phyloP scores from a whole-genome alignment of 208 protist genomes.

The Crithidia acanthocephali region DNA sequence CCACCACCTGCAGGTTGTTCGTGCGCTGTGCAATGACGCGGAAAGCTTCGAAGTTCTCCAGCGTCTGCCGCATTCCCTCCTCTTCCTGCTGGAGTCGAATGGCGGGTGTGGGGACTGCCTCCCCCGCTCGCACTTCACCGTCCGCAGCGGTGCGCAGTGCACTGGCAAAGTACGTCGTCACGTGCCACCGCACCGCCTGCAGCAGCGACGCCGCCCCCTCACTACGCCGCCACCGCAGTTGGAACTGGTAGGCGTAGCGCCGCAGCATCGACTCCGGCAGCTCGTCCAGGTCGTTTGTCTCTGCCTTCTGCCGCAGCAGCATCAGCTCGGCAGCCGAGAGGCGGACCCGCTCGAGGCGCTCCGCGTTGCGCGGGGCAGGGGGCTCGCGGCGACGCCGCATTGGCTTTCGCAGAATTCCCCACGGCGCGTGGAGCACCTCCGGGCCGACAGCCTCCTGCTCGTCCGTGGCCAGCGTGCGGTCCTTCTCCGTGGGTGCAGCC shows the following conservation, averaged over 20 bases:
- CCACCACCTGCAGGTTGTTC: conserved; percentile 91
- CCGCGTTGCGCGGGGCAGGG: conserved; percentile 32
- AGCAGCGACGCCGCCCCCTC: conserved; percentile 68
- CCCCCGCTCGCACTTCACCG: not conserved
- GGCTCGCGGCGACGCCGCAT: conserved; percentile 28
- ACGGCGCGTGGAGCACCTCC: conserved; percentile 84
- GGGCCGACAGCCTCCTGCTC: conserved; percentile 55
- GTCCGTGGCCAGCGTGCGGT: conserved; percentile 46
- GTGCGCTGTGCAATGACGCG: conserved; percentile 89
- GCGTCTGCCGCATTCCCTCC: conserved; percentile 79
- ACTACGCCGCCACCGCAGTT: conserved; percentile 74
- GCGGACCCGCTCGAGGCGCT: conserved; percentile 66
- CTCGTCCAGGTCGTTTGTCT: conserved; percentile 80
- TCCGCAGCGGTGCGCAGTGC: conserved; percentile 26
- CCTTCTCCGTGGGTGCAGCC: conserved; percentile 2
- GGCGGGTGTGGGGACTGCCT: conserved; percentile 54
- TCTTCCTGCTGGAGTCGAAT: conserved; percentile 74
- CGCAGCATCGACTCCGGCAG: conserved; percentile 79
- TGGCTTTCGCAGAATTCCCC: conserved; percentile 86
- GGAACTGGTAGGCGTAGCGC: conserved; percentile 88
- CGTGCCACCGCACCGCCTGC: conserved; percentile 87
- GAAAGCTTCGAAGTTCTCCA: conserved; percentile 89
- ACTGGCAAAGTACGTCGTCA: conserved; percentile 59
- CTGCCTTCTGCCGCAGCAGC: conserved; percentile 62
- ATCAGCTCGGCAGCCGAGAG: conserved; percentile 70